Evolutionary conservation across 192 early-diverging fungal species (phyloP).

Genomic region (Mortierella claussenii): DNA sequence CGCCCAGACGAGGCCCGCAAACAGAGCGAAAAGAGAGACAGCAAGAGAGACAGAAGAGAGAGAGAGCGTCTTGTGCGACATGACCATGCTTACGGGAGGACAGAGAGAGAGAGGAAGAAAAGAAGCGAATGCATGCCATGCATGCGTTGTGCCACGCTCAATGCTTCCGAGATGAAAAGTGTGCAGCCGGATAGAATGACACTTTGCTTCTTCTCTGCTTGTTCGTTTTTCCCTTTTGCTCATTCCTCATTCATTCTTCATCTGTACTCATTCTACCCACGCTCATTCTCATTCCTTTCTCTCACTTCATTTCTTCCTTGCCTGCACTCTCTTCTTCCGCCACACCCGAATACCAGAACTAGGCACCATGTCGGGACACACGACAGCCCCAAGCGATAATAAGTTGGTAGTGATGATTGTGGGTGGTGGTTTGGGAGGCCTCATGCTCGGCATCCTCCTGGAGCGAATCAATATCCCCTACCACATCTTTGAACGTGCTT

Average conservation of each 20-base stretch:
- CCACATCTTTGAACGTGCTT: conserved; percentile 17
- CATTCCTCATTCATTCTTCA: background rate
- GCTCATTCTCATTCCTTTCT: background rate
- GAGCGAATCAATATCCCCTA: conserved; percentile 14
- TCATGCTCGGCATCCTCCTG: conserved; percentile 9
- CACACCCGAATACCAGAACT: background rate
- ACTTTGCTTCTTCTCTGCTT: background rate
- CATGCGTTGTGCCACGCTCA: too few relatives aligned
- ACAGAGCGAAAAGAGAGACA: background rate
- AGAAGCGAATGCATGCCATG: too few relatives aligned
- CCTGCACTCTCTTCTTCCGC: background rate
- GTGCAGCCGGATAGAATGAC: too few relatives aligned
- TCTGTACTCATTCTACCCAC: background rate
- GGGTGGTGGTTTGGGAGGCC: conserved; percentile 10
- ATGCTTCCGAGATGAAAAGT: too few relatives aligned
- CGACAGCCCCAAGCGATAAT: background rate
- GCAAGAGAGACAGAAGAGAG: background rate
- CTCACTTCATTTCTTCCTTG: background rate
- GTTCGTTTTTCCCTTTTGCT: conserved; percentile 3
- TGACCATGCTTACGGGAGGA: background rate
- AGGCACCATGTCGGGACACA: background rate
- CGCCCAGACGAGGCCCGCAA: too few relatives aligned
- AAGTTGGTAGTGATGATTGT: conserved; percentile 7
- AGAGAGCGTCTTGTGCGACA: background rate
- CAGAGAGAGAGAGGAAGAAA: background rate